These are phyloP conservation scores for Alternaria triticimaculans DNA, from an alignment of 2,329 filamentous ascomycete species.

Conservation along the genomic window DNA sequence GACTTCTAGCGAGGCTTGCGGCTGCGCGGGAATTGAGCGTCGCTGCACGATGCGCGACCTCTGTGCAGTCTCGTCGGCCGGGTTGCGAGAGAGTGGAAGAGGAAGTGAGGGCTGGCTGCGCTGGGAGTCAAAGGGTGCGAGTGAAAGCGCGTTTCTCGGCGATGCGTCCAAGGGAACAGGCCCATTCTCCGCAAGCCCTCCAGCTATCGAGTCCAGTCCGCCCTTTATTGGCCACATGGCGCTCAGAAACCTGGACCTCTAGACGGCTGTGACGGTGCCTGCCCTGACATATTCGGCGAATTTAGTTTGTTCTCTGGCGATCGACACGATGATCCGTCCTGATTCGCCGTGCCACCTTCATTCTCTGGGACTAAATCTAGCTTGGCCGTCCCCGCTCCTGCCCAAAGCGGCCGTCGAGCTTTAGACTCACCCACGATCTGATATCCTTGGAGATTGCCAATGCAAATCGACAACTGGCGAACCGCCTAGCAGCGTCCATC, in stretches of 20 bases:
- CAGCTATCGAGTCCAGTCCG: slow-evolving; percentile 1
- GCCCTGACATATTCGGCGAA: slow-evolving; percentile 25
- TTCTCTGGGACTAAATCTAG: background rate
- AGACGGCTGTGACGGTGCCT: slow-evolving; percentile 16
- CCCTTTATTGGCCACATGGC: slow-evolving; percentile 16
- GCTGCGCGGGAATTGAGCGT: background rate
- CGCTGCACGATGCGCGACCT: background rate
- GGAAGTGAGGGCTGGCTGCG: slow-evolving; percentile 4
- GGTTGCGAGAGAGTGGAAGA: background rate
- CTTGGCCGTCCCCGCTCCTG: slow-evolving; percentile 23
- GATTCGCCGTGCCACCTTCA: slow-evolving; percentile 10
- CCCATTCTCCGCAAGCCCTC: slow-evolving; percentile 5
- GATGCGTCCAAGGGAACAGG: slow-evolving; percentile 12
- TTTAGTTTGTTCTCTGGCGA: slow-evolving; percentile 11
- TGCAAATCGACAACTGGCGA: background rate
- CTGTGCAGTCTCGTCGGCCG: slow-evolving; percentile 1
- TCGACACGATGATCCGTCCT: slow-evolving; percentile 5
- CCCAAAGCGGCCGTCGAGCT: slow-evolving; percentile 20
- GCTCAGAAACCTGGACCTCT: slow-evolving; percentile 9
- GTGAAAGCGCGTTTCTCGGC: slow-evolving; percentile 18
- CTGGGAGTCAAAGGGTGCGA: slow-evolving; percentile 7
- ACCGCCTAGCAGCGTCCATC: background rate
- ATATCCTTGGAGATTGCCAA: slow-evolving; percentile 1
- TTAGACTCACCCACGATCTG: slow-evolving; percentile 1
- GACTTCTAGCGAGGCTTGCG: slow-evolving; percentile 2